Percentiles rank a stretch among this genome's conserved stretches.
These are phyloP conservation scores for Capsicum baccatum DNA, from an alignment of 257 asterid genomes.

Conservation along the genomic window DNA sequence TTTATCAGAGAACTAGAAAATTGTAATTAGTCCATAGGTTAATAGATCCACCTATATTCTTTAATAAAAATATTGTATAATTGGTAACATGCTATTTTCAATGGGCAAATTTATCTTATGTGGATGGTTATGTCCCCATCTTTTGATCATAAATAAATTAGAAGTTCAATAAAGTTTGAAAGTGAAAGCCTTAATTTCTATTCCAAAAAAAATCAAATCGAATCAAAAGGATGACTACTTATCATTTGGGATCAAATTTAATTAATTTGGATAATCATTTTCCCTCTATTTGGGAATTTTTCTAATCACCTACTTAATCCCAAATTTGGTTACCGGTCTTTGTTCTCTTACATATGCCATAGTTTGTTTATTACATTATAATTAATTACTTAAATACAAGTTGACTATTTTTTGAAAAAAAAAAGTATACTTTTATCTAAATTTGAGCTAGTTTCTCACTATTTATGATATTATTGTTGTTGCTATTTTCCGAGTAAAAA, in stretches of 20 bases:
- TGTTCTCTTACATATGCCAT: neutral
- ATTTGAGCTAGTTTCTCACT: neutral
- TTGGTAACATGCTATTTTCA: conserved; percentile 10
- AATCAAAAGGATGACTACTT: neutral
- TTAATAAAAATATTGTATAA: neutral
- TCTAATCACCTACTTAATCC: neutral
- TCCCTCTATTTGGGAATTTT: neutral
- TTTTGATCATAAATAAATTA: neutral
- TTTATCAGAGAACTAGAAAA: too few relatives aligned
- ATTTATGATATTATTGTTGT: neutral
- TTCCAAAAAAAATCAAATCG: neutral
- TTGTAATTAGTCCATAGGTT: neutral
- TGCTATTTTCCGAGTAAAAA: neutral
- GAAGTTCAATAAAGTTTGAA: neutral
- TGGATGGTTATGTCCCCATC: neutral
- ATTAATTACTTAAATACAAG: neutral
- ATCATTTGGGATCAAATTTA: neutral
- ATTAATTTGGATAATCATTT: neutral
- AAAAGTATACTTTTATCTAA: neutral
- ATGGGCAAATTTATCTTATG: neutral
- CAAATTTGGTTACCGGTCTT: neutral
- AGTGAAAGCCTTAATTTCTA: neutral
- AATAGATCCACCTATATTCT: neutral
- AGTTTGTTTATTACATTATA: neutral
- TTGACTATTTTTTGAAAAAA: neutral